phyloP scores from a whole-genome alignment of 441 rosid genomes.

The Bocquillonia castaneifolia region DNA sequence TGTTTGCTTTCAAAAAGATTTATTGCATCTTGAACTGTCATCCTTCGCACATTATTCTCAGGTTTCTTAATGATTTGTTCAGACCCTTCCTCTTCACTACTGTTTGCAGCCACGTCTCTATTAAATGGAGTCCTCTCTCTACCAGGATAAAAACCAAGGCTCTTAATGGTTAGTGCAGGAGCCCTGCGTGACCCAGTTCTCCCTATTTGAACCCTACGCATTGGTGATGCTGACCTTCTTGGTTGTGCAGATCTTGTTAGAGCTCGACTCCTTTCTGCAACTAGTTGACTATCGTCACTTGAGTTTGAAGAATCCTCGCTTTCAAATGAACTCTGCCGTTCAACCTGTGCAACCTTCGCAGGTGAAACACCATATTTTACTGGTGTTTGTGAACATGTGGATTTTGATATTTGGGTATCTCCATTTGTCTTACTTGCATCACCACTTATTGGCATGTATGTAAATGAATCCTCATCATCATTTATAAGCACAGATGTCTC shows the following conservation, averaged over 20 bases:
- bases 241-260: slow-evolving; percentile 48
- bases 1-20: slow-evolving; percentile 63
- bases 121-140: slow-evolving; percentile 37
- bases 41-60: slow-evolving; percentile 37
- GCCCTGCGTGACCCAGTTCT: slow-evolving; percentile 53
- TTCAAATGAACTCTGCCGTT: slow-evolving; percentile 45
- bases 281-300: slow-evolving; percentile 34
- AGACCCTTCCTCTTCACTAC: slow-evolving; percentile 44
- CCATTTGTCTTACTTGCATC: slow-evolving; percentile 24
- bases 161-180: slow-evolving; percentile 54
- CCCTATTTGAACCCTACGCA: slow-evolving; percentile 69
- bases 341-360: slow-evolving; percentile 56
- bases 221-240: slow-evolving; percentile 72
- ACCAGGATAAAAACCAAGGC: slow-evolving; percentile 46
- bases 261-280: slow-evolving; percentile 53
- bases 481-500: slow-evolving; percentile 17
- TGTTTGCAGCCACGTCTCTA: slow-evolving; percentile 32
- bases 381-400: slow-evolving; percentile 27
- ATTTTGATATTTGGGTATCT: slow-evolving; percentile 31
- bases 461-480: slow-evolving; percentile 24
- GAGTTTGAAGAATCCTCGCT: slow-evolving; percentile 49
- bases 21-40: slow-evolving; percentile 65
- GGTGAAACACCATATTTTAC: slow-evolving; percentile 64
- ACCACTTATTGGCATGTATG: slow-evolving; percentile 18
- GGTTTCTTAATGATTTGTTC: slow-evolving; percentile 36